phyloP scores from a whole-genome alignment of 257 asterid species.

The Cordia subcordata region DNA sequence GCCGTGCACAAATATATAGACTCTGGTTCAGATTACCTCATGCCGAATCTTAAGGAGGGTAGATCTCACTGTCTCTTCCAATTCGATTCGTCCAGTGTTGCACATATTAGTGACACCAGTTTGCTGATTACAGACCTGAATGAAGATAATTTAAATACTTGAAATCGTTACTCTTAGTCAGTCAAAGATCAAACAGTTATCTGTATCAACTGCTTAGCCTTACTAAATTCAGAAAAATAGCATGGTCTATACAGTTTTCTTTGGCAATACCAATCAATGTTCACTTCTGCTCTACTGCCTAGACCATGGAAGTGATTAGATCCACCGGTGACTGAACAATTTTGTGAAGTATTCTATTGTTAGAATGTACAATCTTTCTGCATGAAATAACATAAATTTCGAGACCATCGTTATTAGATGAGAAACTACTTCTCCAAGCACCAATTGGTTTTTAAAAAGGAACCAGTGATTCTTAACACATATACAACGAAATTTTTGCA shows the following conservation, averaged over 20 bases:
- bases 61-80: slow-evolving; percentile 37
- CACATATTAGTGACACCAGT: slow-evolving; percentile 11
- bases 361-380: too few relatives aligned
- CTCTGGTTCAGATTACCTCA: slow-evolving; percentile 31
- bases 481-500: too few relatives aligned
- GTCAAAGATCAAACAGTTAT: too few relatives aligned
- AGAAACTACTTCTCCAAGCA: too few relatives aligned
- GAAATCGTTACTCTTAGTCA: neutral
- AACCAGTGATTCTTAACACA: too few relatives aligned
- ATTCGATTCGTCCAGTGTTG: slow-evolving; percentile 25
- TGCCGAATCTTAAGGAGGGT: slow-evolving; percentile 47
- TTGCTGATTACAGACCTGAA: slow-evolving; percentile 40
- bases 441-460: too few relatives aligned
- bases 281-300: neutral
- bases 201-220: neutral
- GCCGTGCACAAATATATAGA: neutral
- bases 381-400: too few relatives aligned
- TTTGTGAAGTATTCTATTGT: too few relatives aligned
- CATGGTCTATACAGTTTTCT: too few relatives aligned
- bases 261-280: neutral
- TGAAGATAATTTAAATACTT: slow-evolving; percentile 1
- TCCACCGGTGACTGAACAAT: too few relatives aligned
- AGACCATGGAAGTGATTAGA: too few relatives aligned
- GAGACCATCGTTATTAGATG: too few relatives aligned
- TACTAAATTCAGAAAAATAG: neutral